Base-by-base conservation (phyloP, 2,329 filamentous ascomycete species). In the Aspergillus quadrilineatus region DNA sequence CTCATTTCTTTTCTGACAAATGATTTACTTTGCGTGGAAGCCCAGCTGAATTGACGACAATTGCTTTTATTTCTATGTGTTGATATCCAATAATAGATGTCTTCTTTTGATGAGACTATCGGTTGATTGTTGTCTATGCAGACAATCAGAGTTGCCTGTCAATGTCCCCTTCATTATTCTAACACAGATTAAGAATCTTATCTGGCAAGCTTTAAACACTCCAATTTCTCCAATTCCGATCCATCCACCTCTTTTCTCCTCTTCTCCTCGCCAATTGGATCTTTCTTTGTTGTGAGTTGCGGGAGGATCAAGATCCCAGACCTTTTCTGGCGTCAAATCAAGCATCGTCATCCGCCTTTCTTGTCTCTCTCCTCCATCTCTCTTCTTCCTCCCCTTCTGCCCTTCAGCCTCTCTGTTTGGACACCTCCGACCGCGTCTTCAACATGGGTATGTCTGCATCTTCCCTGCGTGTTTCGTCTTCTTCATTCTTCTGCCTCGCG, bases 401-500 rank as follows among this genome's bases (percentile, higher is more conserved):
- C 28, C 28, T 26, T 29, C 44, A 47, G 44, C 29, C 26, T 45
- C 43, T 45, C 15, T 6, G 37, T 28, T 44, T 44, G 41, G 22
- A 44, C 6, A 28, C 9, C n/a, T 26, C 44, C 29, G 36, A 50
- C 50, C 45, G 43, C 50, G 50, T 51, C 39, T 36, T 48, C 37
- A 59, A 56, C 51, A 65, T 65, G 63, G 63, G 63, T 65, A 60
- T 34, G 44, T 47, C 22, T 42, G 17, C 17, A 7, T 42, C 39
- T 42, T 22, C 22, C 22, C 22, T 22, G 22, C 3, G 22, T 22
- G 22, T 22, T 22, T 22, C 22, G 22, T 22, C 22, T 22, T 22
- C 22, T 22, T 37, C 34, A 9, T 14, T 37, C 10, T 5, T 37
- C 8, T 37, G 34, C 1, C 34, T 37, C 4, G 9, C 14, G 7